These are phyloP conservation scores for Knufia petricola DNA, from an alignment of 2,329 filamentous ascomycete species.

Conservation along the genomic window DNA sequence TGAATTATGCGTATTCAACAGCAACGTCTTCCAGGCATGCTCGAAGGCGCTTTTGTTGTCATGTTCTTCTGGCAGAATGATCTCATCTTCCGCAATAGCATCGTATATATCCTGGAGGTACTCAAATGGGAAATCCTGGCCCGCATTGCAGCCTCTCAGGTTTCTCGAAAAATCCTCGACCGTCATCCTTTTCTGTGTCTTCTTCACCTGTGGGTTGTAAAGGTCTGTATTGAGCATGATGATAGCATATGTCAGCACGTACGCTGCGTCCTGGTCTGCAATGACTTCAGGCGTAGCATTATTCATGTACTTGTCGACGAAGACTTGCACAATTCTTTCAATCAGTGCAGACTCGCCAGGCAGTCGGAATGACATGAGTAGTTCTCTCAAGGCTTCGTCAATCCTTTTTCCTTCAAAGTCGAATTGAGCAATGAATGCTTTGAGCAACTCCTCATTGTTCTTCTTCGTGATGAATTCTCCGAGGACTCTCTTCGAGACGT, in stretches of 20 bases:
- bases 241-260: slow-evolving; percentile 86
- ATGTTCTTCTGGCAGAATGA: slow-evolving; percentile 93
- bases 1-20: slow-evolving; percentile 71
- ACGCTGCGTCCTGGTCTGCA: slow-evolving; percentile 77
- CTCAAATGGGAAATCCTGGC: slow-evolving; percentile 70
- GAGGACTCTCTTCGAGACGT: slow-evolving; percentile 80
- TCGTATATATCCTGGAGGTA: slow-evolving; percentile 83
- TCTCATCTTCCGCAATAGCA: slow-evolving; percentile 85
- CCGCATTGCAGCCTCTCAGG: slow-evolving; percentile 78
- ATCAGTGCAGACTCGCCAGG: slow-evolving; percentile 90
- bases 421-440: slow-evolving; percentile 76
- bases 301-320: slow-evolving; percentile 74
- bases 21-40: slow-evolving; percentile 90
- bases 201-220: slow-evolving; percentile 82
- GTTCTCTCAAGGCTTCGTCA: slow-evolving; percentile 75
- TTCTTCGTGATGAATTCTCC: slow-evolving; percentile 91
- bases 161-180: slow-evolving; percentile 75
- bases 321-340: slow-evolving; percentile 79
- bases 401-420: slow-evolving; percentile 79
- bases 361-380: slow-evolving; percentile 87
- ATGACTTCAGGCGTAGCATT: slow-evolving; percentile 63
- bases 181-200: slow-evolving; percentile 69
- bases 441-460: slow-evolving; percentile 73
- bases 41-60: slow-evolving; percentile 95
- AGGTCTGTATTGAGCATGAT: slow-evolving; percentile 97